Evolutionary conservation across 169 alveolate genomes (phyloP), one percentile per base, ranked within the genome.

Genomic region (Plasmodium fragile): DNA sequence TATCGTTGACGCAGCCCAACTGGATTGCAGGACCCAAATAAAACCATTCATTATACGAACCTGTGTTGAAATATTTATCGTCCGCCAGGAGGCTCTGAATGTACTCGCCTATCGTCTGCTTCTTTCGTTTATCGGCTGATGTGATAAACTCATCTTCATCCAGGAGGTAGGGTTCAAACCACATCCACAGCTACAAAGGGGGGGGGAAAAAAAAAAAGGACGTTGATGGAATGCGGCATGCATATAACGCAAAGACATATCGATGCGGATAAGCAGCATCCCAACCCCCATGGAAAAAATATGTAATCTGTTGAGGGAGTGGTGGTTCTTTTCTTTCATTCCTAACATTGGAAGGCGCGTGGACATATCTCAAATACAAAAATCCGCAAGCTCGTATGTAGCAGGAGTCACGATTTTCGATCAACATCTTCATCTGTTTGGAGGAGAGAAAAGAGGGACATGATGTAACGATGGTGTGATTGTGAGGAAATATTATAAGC

Each of bases 131-230:
- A 49, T 94, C 95, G 4, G 94, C 93, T 10, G 96, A 92, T 13
- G 93, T 82, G 22, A 81, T 83, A 82, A 96, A 95, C 73, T 73
- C 32, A 32, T 96, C 97, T 45, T 95, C 97, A 71, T 96, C 97
- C 93, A 96, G 65, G 73, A 96, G 41, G 59, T 96, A 96, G 8
- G 97, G 97, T 59, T 96, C 97, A 52, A 93, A 96, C 97, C 97
- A 96, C 78, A 53, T 93, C 97, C 97, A 96, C 28, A 96, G 93
- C 97, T 96, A 32, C 7, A 7, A 3, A 32, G 28, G 34, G 0
- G 13, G 13, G 13, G 7, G 28, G 25, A 4, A 2, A 22, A 32
- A 53, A 28, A 81, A 10, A 52, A 52, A 81, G n/a, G 13, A 45
- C 3, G 55, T 45, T 45, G 55, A 45, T 18, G 4, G 30, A 81